A percentile compares a stretch with the other conserved stretches of the same genome.
These are phyloP conservation scores for Termitomyces sp. DNA, from an alignment of 768 basidiomycete species.

Conservation along the genomic window DNA sequence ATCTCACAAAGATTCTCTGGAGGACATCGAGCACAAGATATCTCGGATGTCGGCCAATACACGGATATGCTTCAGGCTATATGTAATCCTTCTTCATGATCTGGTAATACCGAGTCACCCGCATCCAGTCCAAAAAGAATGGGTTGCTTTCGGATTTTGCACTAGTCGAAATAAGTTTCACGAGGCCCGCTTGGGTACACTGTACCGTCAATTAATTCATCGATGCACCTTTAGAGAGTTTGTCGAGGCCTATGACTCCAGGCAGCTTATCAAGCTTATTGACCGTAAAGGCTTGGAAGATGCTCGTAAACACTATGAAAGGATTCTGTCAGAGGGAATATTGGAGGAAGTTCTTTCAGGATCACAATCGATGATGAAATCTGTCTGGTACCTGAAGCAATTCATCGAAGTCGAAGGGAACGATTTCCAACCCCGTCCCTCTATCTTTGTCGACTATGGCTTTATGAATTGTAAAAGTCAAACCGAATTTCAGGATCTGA, in stretches of 20 bases:
- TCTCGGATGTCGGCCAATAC: background rate
- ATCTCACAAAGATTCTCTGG: slow-evolving; percentile 2
- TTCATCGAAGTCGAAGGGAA: slow-evolving; percentile 17
- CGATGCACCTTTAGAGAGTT: slow-evolving; percentile 36
- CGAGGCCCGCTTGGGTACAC: slow-evolving; percentile 10
- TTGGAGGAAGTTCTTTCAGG: slow-evolving; percentile 24
- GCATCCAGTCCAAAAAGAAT: slow-evolving; percentile 10
- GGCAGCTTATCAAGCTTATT: slow-evolving; percentile 24
- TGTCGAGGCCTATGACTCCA: slow-evolving; percentile 22
- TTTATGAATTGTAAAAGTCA: slow-evolving; percentile 29
- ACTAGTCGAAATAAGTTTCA: slow-evolving; percentile 6
- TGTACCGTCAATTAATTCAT: slow-evolving; percentile 24
- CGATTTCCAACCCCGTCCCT: background rate
- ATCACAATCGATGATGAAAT: slow-evolving; percentile 16
- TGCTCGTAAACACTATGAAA: slow-evolving; percentile 1
- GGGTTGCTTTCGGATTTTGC: slow-evolving; percentile 25
- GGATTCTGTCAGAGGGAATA: background rate
- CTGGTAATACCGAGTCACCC: slow-evolving; percentile 10
- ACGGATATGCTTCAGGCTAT: slow-evolving; percentile 7
- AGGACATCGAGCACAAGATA: slow-evolving; percentile 4
- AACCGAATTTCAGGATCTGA: slow-evolving; percentile 25
- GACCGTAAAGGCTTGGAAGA: slow-evolving; percentile 16
- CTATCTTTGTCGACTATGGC: slow-evolving; percentile 31
- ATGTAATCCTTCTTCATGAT: slow-evolving; percentile 2
- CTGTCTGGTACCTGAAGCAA: slow-evolving; percentile 38